Base-by-base conservation (phyloP, 495 filamentous ascomycete genomes). In the Podospora appendiculata region DNA sequence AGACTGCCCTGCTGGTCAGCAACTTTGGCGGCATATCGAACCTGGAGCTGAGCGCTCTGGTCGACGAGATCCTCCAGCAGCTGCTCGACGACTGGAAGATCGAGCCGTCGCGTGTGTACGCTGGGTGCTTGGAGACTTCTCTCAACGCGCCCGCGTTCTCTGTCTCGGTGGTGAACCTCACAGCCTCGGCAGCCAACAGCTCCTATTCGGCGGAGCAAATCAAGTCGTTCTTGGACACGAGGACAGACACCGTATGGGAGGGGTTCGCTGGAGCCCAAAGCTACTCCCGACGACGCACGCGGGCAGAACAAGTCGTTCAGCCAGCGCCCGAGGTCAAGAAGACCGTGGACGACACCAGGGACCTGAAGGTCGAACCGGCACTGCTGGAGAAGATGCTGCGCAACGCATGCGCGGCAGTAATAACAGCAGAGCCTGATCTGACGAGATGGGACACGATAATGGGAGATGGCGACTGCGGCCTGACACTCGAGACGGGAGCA, bases 401-500 rank as follows among this genome's bases (percentile, higher is more conserved):
- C 8, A 59, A 58, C 39, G 81, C 79, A 2, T 79, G 75, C 67
- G 60, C 72, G 13, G 70, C 65, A 4, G 70, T 79, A 17, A 69
- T 80, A 35, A 66, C 60, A 13, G 75, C 79, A 1, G 81, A 84
- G 60, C 81, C 81, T 0, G 71, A 78, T 48, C 64, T 84, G 36
- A 84, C 81, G 1, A 76, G 74, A 54, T 84, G 74, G 74, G 81
- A 84, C 63, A 79, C 79, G 32, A 64, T 80, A 49, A 84, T 84
- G 81, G 81, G 81, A 35, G 81, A 84, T 60, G 81, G 81, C 9
- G 81, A 84, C 59, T 84, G 81, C 58, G 81, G 81, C 18, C 74
- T 83, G 66, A 80, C 79, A 12, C 72, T 84, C 8, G 70, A 79
- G 54, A 74, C 66, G 8, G 73, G 73, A 13, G 72, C 73, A 0